Base-by-base conservation (phyloP, 2,329 filamentous ascomycete genomes). In the Aspergillus sp. region DNA sequence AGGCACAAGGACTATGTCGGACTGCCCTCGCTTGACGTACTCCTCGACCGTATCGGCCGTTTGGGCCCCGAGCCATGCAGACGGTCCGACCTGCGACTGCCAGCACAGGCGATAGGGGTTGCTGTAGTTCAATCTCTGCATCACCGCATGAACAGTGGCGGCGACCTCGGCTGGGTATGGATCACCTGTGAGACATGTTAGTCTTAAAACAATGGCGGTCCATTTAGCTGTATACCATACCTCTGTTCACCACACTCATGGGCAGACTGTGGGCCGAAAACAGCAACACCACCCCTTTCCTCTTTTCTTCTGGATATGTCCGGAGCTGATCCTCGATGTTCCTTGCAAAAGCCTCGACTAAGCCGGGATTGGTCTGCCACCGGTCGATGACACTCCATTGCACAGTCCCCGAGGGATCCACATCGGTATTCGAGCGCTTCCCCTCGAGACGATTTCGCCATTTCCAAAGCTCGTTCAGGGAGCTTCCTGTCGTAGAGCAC, bases 311-410 rank as follows among this genome's bases (percentile, higher is more conserved):
- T 0, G 89, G 86, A 49, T 96, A 98, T 41, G 84, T 82, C 16
- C 74, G 71, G 25, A 98, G 68, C 51, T 84, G 86, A 34, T 77
- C 78, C 61, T 94, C 84, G 34, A 98, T 93, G 55, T 94, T 94
- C 51, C 80, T 77, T 2, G 89, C 88, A 60, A 98, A 89, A 0
- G 89, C 86, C 54, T 95, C 84, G 1, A 96, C 80, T 24, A 98
- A 68, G 2, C 91, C 91, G 2, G 78, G 69, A 56, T 98, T 89
- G n/a, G 78, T 80, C 4, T 89, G 91, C 91, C 91, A 98, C 39
- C 91, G 77, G 61, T 98, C 91, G 58, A 98, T 98, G 33, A 96
- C 89, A 59, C 86, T 95, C 91, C 91, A 98, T 36, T 80, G 73
- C 43, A 98, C 94, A 2, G 78, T 69, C 8, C 88, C 88, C 24